These are phyloP conservation scores for Paramecium octaurelia DNA, from an alignment of 73 alveolate species.

Conservation along the genomic window DNA sequence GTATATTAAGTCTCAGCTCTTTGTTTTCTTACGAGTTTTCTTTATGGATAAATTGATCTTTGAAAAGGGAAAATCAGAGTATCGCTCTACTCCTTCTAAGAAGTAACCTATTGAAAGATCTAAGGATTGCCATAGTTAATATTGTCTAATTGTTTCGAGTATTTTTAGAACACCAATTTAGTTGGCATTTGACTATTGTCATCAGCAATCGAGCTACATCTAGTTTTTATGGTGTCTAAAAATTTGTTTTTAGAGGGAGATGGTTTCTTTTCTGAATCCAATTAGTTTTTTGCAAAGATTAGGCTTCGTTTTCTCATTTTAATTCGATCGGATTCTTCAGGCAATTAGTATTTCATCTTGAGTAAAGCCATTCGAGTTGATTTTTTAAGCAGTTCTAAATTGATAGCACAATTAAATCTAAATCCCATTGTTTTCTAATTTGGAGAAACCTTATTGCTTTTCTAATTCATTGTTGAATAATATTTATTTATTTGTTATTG, in stretches of 20 bases:
- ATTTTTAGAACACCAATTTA: not conserved
- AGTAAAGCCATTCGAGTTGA: not conserved
- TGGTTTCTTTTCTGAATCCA: not conserved
- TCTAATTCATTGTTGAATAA: not conserved
- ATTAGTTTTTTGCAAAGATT: not conserved
- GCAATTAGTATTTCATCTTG: not conserved
- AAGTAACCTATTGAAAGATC: not conserved
- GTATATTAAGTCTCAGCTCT: slow-evolving; percentile 17
- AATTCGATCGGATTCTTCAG: not conserved
- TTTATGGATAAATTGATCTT: not conserved
- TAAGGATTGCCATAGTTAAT: not conserved
- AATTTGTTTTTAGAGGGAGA: not conserved
- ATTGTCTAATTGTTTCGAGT: slow-evolving; percentile 7
- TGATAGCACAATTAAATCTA: not conserved
- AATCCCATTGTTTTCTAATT: not conserved
- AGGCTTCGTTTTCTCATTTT: not conserved
- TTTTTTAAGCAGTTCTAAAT: not conserved
- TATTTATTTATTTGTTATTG: not conserved
- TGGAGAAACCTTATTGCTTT: not conserved
- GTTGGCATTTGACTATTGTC: not conserved
- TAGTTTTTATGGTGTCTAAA: not conserved
- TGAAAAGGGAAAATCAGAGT: not conserved
- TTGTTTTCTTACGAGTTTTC: not conserved
- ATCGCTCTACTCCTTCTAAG: not conserved
- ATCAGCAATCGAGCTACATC: not conserved